Percentiles rank a stretch among this genome's conserved stretches.
Evolutionary conservation across 2,329 filamentous ascomycete species (phyloP).

Genomic region (Neopestalotiopsis rosae): DNA sequence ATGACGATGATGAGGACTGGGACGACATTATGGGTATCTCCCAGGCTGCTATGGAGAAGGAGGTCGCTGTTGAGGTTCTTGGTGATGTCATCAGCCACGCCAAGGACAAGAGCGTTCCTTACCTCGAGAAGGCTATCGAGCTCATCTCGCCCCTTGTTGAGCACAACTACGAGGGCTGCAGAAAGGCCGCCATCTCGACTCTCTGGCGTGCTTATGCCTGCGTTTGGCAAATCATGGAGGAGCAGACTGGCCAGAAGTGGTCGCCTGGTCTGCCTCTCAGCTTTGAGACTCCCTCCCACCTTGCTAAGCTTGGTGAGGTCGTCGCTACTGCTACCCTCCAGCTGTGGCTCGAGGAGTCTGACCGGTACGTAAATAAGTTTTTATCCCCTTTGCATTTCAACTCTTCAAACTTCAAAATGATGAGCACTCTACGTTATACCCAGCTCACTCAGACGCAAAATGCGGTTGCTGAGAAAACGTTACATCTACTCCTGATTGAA

Average conservation of each 20-base stretch:
- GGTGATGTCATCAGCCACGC: constrained; percentile 84
- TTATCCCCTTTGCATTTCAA: constrained; percentile 26
- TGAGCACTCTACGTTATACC: constrained; percentile 93
- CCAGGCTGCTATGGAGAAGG: constrained; percentile 92
- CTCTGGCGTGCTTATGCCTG: constrained; percentile 93
- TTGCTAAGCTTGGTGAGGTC: constrained; percentile 85
- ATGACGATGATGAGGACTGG: constrained; percentile 85
- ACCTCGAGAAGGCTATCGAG: constrained; percentile 88
- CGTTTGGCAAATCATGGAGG: constrained; percentile 86
- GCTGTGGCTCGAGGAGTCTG: constrained; percentile 87
- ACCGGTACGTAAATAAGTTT: constrained; percentile 73
- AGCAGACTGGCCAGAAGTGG: constrained; percentile 82
- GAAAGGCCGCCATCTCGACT: constrained; percentile 89
- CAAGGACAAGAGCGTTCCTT: constrained; percentile 61
- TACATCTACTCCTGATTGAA: constrained; percentile 36
- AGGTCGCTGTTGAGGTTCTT: constrained; percentile 93
- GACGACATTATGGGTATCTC: constrained; percentile 85
- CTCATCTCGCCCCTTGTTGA: constrained; percentile 81
- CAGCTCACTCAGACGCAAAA: constrained; percentile 98
- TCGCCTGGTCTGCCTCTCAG: constrained; percentile 84
- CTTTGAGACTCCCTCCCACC: constrained; percentile 76
- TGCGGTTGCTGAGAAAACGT: constrained; percentile 91
- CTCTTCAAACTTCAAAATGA: constrained; percentile 61
- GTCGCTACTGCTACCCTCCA: constrained; percentile 84
- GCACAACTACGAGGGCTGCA: constrained; percentile 90